These are phyloP conservation scores for Alternaria panax DNA, from an alignment of 2,329 filamentous ascomycete species.

Conservation along the genomic window DNA sequence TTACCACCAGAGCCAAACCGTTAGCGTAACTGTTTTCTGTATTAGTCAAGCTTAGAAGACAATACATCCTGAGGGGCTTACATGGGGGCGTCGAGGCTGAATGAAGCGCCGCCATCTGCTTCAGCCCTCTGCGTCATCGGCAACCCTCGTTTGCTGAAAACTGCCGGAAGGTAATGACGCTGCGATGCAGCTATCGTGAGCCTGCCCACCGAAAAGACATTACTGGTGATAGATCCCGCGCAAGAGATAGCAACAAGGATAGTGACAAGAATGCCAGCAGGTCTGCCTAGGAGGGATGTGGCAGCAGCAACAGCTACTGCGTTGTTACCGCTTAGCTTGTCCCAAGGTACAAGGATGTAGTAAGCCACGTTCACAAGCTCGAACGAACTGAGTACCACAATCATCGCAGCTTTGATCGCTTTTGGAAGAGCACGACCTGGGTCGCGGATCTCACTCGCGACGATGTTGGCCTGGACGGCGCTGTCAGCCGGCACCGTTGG, in stretches of 20 bases:
- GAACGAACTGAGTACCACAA: slow-evolving; percentile 67
- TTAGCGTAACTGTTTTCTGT: slow-evolving; percentile 37
- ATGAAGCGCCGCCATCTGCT: slow-evolving; percentile 3
- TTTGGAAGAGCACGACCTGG: slow-evolving; percentile 59
- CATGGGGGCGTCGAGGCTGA: slow-evolving; percentile 45
- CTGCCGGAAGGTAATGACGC: slow-evolving; percentile 44
- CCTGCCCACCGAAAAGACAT: slow-evolving; percentile 68
- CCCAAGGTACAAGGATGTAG: slow-evolving; percentile 69
- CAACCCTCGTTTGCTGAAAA: slow-evolving; percentile 43
- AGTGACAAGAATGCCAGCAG: slow-evolving; percentile 63
- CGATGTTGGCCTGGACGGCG: slow-evolving; percentile 43
- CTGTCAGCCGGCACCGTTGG: background rate
- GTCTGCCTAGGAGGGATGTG: slow-evolving; percentile 59
- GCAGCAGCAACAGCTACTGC: slow-evolving; percentile 67
- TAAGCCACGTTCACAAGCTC: slow-evolving; percentile 68
- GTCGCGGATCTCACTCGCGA: slow-evolving; percentile 48
- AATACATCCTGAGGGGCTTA: slow-evolving; percentile 16
- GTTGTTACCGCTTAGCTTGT: slow-evolving; percentile 64
- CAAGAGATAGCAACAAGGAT: slow-evolving; percentile 67
- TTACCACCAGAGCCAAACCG: slow-evolving; percentile 40
- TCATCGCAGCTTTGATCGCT: slow-evolving; percentile 67
- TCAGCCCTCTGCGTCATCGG: slow-evolving; percentile 16
- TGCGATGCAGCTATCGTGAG: slow-evolving; percentile 65
- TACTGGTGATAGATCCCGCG: slow-evolving; percentile 67
- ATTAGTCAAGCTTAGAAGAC: slow-evolving; percentile 17